Evolutionary conservation across 768 basidiomycete species (phyloP).

Genomic region (Termitomyces bulborhizus): DNA sequence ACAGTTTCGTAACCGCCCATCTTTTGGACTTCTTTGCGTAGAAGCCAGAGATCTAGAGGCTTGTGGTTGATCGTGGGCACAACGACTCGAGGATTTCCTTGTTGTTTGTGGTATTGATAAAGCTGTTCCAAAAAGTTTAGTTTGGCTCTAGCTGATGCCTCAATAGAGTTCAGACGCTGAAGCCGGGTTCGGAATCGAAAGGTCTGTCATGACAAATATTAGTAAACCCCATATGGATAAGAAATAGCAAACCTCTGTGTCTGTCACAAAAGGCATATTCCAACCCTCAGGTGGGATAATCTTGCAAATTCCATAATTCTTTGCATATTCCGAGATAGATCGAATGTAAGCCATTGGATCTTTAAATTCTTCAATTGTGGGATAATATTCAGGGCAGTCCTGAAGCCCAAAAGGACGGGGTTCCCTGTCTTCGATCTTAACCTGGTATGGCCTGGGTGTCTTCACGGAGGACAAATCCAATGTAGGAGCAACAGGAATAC

Average conservation of each 20-base stretch:
- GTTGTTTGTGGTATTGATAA: constrained; percentile 94
- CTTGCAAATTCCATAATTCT: constrained; percentile 88
- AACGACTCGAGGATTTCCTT: constrained; percentile 85
- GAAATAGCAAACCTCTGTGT: constrained; percentile 72
- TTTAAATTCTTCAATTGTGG: constrained; percentile 85
- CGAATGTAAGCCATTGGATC: constrained; percentile 94
- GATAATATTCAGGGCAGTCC: constrained; percentile 88
- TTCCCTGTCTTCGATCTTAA: constrained; percentile 28
- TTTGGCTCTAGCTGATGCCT: constrained; percentile 94
- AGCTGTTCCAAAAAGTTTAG: constrained; percentile 96
- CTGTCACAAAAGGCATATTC: constrained; percentile 94
- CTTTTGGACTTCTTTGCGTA: constrained; percentile 88
- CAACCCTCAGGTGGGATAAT: constrained; percentile 89
- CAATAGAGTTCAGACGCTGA: constrained; percentile 92
- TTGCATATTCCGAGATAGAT: constrained; percentile 66
- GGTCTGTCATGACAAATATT: constrained; percentile 37
- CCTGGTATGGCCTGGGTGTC: constrained; percentile 48
- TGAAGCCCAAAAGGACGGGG: constrained; percentile 78
- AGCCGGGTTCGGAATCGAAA: constrained; percentile 96
- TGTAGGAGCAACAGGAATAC: constrained; percentile 55
- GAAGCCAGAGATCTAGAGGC: constrained; percentile 87
- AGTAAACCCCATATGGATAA: constrained; percentile 32
- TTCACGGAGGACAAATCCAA: constrained; percentile 72
- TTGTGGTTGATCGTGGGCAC: constrained; percentile 93
- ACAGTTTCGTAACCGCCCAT: constrained; percentile 86